Base-by-base conservation (phyloP, 1,139 yeast species). In the Saccharomycopsis hybrid region DNA sequence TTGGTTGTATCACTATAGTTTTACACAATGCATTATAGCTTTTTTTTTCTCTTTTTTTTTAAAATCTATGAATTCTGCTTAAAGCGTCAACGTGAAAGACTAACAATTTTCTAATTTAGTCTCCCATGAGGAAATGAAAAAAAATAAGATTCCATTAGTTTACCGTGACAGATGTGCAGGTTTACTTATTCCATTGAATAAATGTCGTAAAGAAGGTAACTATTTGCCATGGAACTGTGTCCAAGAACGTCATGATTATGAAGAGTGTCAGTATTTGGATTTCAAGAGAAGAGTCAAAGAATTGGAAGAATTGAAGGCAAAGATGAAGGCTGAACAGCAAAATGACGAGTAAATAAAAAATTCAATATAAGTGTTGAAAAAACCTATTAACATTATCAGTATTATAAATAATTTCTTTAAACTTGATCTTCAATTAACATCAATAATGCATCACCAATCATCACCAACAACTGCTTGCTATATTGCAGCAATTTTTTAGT, bases 141-240 rank as follows among this genome's bases (percentile, higher is more conserved):
- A 82, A 62, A 73, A 84, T 67, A 79, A 82, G 66, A 82, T 87
- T 54, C 96, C 95, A 33, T 72, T 87, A 57, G 80, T 79, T 57
- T 87, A 85, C 78, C 76, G 96, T 62, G 96, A 87, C 65, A 79
- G 95, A 68, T 87, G 96, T 67, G 94, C 95, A 3, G 76, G 82
- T 33, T 73, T 86, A 62, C 76, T 83, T 62, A 85, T 79, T 29
- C 83, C 95, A 25, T 65, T 79, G 52, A 77, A 77, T 64, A 74
- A 75, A 59, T 79, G 85, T 62, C 75, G 84, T 54, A 66, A 70
- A 49, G 80, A 77, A 56, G 73, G 75, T 13, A 67, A 70, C 62
- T 78, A 68, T 58, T 56, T 78, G 62, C 85, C 85, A 32, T 79
- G 83, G 83, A 81, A 78, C 62, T 87, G 96, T 68, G 75, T 77